Evolutionary conservation across 176 grass and related monocot genomes (phyloP).

Genomic region (Oryza meridionalis): DNA sequence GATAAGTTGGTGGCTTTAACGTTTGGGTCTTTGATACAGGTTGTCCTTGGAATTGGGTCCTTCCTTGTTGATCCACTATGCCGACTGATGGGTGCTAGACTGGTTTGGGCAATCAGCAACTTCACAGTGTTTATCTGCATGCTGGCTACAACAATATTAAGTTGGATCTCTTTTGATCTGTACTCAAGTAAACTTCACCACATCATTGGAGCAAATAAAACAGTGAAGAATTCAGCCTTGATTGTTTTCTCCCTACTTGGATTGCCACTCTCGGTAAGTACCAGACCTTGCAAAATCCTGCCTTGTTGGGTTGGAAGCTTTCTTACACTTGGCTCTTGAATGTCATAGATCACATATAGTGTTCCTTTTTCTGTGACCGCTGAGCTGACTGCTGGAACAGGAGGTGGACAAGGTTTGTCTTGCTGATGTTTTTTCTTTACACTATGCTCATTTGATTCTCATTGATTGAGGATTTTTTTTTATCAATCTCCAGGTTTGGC

Average conservation of each 20-base stretch:
- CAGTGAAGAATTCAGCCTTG: constrained; percentile 61
- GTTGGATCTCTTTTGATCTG: constrained; percentile 65
- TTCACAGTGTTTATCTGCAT: constrained; percentile 95
- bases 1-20: constrained; percentile 16
- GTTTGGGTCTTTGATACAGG: constrained; percentile 46
- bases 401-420: constrained; percentile 92
- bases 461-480: background rate
- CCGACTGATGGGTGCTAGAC: constrained; percentile 75
- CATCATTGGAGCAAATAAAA: constrained; percentile 76
- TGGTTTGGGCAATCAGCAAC: constrained; percentile 95
- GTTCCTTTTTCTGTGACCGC: constrained; percentile 96
- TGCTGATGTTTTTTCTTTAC: background rate
- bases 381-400: constrained; percentile 81
- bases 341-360: constrained; percentile 83
- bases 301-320: background rate
- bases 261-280: constrained; percentile 86
- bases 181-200: constrained; percentile 67
- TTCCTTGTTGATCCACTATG: constrained; percentile 93
- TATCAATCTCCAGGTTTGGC: constrained; percentile 71
- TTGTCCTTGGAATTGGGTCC: constrained; percentile 89
- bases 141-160: constrained; percentile 76
- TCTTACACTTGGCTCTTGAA: constrained; percentile 29
- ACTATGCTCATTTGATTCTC: background rate
- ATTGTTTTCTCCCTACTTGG: constrained; percentile 91
- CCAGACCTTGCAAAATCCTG: background rate